These are phyloP conservation scores for Phaffomyces opuntiae DNA, from an alignment of 805 yeast species.

Conservation along the genomic window DNA sequence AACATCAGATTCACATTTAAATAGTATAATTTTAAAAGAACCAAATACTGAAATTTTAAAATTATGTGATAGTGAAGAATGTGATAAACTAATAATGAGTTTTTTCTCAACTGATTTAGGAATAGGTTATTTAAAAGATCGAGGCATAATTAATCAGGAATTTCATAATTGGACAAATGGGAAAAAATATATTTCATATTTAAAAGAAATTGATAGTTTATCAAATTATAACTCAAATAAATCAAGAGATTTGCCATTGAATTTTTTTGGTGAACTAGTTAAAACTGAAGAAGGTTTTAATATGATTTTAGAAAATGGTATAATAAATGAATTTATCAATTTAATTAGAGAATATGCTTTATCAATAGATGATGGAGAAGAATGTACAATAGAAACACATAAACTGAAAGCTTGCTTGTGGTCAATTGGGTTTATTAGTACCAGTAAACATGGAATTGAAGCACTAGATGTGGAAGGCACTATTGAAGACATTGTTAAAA, in stretches of 20 bases:
- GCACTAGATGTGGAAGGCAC: conserved; percentile 47
- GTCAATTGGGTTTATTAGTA: conserved; percentile 82
- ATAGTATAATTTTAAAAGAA: conserved; percentile 40
- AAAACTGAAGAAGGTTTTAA: conserved; percentile 75
- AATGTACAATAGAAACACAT: conserved; percentile 25
- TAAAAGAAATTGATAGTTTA: conserved; percentile 40
- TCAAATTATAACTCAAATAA: conserved; percentile 3
- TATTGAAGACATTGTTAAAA: conserved; percentile 44
- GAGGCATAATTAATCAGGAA: conserved; percentile 57
- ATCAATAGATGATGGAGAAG: conserved; percentile 14
- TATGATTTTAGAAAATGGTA: conserved; percentile 46
- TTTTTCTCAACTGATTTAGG: conserved; percentile 65
- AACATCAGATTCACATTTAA: conserved; percentile 42
- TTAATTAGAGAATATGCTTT: conserved; percentile 27
- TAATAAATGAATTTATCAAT: conserved; percentile 33
- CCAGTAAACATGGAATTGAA: conserved; percentile 61
- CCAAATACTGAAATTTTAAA: conserved; percentile 43
- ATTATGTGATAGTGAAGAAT: conserved; percentile 14
- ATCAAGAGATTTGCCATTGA: conserved; percentile 39
- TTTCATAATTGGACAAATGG: conserved; percentile 59
- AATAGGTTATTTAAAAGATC: conserved; percentile 51
- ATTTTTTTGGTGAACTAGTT: conserved; percentile 75
- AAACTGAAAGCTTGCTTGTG: conserved; percentile 72
- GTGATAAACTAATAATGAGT: conserved; percentile 52
- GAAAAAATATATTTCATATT: conserved; percentile 38